Conservation (phyloP, 139 green algal species). For the Chlamydomonas sp. region DNA sequence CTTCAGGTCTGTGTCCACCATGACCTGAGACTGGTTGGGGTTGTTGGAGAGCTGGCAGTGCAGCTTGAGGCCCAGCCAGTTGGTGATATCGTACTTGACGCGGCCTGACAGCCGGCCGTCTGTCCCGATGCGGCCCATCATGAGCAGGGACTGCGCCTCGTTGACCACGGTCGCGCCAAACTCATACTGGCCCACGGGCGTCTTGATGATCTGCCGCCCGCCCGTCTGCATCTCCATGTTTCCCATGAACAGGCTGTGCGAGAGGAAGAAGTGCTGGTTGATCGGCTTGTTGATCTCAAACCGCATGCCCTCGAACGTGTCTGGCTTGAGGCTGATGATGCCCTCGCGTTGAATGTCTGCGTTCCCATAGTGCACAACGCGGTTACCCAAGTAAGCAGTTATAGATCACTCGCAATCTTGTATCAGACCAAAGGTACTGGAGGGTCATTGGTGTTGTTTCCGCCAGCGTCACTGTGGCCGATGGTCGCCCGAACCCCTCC, state of each 20-base stretch:
- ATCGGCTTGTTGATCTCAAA: constrained; percentile 99
- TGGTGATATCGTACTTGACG: constrained; percentile 85
- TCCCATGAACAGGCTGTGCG: constrained; percentile 92
- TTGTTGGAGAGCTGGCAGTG: constrained; percentile 90
- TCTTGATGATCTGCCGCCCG: constrained; percentile 81
- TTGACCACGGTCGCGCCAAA: constrained; percentile 98
- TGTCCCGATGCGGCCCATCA: constrained; percentile 90
- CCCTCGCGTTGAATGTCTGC: constrained; percentile 66
- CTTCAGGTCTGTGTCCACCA: constrained; percentile 67
- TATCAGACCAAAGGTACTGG: no score
- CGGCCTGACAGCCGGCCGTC: constrained; percentile 84
- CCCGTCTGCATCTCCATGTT: constrained; percentile 89
- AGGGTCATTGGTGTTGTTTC: no score
- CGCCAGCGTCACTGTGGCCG: no score
- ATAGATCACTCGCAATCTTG: no score
- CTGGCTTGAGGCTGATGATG: constrained; percentile 96
- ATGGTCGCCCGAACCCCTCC: no score
- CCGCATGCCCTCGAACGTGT: constrained; percentile 95
- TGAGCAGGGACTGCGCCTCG: constrained; percentile 61
- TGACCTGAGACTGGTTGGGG: constrained; percentile 65
- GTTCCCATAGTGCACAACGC: no score
- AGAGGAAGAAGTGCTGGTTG: constrained; percentile 97
- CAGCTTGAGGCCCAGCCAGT: constrained; percentile 80
- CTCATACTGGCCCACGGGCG: constrained; percentile 92
- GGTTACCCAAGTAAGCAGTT: no score